phyloP scores from a whole-genome alignment of 495 filamentous ascomycete species.

The Massariosphaeria phaeospora region DNA sequence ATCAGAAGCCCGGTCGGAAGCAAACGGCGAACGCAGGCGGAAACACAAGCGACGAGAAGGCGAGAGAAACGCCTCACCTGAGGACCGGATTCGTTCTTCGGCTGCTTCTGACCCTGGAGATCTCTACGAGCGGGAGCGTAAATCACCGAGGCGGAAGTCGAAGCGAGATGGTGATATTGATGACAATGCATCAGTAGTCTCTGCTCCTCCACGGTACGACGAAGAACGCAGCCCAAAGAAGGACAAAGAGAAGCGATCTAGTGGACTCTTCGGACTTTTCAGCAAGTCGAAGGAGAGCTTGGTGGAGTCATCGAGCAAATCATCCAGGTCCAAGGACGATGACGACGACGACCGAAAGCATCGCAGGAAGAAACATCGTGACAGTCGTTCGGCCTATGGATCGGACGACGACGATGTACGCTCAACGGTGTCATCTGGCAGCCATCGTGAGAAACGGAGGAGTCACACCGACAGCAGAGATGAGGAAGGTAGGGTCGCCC shows the following conservation, averaged over 20 bases:
- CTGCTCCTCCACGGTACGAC: conserved; percentile 34
- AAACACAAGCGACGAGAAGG: conserved; percentile 28
- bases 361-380: conserved; percentile 36
- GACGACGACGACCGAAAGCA: conserved; percentile 34
- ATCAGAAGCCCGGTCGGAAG: conserved; percentile 30
- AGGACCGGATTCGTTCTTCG: conserved; percentile 25
- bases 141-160: conserved; percentile 25
- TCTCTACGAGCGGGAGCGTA: conserved; percentile 28
- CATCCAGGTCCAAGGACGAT: conserved; percentile 24
- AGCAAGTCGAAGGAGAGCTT: conserved; percentile 36
- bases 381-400: conserved; percentile 32
- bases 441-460: conserved; percentile 27
- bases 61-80: conserved; percentile 26
- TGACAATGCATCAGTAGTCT: conserved; percentile 35
- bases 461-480: conserved; percentile 20
- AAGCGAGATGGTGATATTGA: conserved; percentile 35
- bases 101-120: conserved; percentile 39
- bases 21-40: conserved; percentile 24
- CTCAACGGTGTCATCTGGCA: conserved; percentile 20
- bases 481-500: conserved; percentile 21
- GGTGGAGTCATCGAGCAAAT: conserved; percentile 22
- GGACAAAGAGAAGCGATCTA: conserved; percentile 40
- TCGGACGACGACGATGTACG: conserved; percentile 33
- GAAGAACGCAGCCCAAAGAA: conserved; percentile 29
- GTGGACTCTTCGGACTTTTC: conserved; percentile 40